Conservation (phyloP, 139 green algal genomes). For the Ettlia oleoabundans region DNA sequence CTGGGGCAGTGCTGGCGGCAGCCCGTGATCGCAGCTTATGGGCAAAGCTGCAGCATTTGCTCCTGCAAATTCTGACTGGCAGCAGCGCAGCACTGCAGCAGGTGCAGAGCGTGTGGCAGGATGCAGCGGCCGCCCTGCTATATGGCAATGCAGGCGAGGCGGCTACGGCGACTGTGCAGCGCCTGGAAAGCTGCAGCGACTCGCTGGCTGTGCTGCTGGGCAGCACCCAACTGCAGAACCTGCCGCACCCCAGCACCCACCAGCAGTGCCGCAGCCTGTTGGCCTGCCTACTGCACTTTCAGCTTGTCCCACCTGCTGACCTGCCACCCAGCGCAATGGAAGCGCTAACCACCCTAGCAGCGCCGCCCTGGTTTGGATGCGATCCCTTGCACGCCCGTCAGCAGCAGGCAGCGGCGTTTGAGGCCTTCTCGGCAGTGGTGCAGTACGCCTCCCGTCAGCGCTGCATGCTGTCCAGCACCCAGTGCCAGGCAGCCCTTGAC, state of each 20-base stretch:
- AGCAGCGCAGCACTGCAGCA: not conserved
- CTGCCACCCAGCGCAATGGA: not conserved
- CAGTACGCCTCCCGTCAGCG: not conserved
- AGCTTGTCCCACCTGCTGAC: not conserved
- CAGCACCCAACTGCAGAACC: not conserved
- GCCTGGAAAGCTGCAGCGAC: not conserved
- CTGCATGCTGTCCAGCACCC: not conserved
- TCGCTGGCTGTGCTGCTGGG: not conserved
- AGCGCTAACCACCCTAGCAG: not conserved
- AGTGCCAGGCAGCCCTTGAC: not conserved
- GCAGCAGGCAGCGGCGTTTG: slow-evolving; percentile 3
- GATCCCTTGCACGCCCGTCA: not conserved
- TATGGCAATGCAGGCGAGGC: not conserved
- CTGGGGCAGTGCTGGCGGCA: not conserved
- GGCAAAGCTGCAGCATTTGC: not conserved
- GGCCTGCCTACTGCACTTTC: slow-evolving; percentile 16
- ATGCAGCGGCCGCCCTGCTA: not conserved
- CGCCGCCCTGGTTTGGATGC: not conserved
- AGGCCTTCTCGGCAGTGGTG: slow-evolving; percentile 14
- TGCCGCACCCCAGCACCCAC: not conserved
- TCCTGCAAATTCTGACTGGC: not conserved
- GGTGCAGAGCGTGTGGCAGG: not conserved
- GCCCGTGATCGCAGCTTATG: not conserved
- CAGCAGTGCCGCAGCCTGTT: slow-evolving; percentile 20
- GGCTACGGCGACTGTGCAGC: not conserved